Evolutionary conservation across 257 asterid species (phyloP), one percentile per base, ranked within the genome.

Genomic region (Gentiana straminea): DNA sequence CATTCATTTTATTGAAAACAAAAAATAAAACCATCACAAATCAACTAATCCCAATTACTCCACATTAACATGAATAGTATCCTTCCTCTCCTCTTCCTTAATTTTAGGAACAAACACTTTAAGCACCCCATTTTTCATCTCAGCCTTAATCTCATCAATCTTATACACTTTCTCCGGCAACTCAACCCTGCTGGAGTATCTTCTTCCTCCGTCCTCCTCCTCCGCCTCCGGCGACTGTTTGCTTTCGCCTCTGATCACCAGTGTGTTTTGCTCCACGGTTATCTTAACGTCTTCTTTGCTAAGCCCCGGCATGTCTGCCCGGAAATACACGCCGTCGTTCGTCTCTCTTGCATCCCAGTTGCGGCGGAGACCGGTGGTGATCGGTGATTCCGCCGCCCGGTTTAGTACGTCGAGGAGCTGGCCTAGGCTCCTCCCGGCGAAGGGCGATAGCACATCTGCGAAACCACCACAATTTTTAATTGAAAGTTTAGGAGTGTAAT

Each of bases 61-160:
- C 34, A 70, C 58, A 3, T 55, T 60, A 24, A 70, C 68, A 13
- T 60, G 64, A 60, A 70, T 58, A 34, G 79, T 86, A 59, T 82
- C 84, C 41, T n/a, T 38, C 70, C 84, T 82, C 64, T 79, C 79
- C 24, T 79, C 81, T 35, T 79, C 79, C 61, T 77, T 77, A 6
- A 77, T 62, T 65, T 79, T 82, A 45, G 90, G 86, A 35, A 79
- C 68, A 8, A 77, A 77, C 70, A 82, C 73, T n/a, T 70, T 82
- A 13, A 79, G 73, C 5, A 82, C 81, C 0, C 90, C 90, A 46
- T 79, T 79, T 57, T 77, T 82, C 86, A 82, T 82, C 81, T 79
- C 84, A 0, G 84, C 90, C 13, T 77, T 82, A 3, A 79, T 79
- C 13, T 72, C 84, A 11, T 59, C 15, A 1, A 66, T 67, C 69